A percentile compares a stretch with the other conserved stretches of the same genome.
These are phyloP conservation scores for Fragilaria radians DNA, from an alignment of 108 stramenopile species.

Conservation along the genomic window DNA sequence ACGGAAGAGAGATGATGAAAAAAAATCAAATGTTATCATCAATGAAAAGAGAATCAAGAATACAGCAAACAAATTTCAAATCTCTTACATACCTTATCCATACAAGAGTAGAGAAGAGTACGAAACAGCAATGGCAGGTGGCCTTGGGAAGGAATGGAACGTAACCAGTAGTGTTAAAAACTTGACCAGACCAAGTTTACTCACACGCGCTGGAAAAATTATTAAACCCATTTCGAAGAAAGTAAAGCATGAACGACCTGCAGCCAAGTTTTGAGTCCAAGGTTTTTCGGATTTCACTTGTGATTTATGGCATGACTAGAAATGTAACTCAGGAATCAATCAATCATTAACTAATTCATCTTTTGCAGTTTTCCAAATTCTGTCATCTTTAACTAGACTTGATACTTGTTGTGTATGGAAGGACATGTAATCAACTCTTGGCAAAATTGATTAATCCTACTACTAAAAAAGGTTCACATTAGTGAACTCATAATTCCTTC, in stretches of 20 bases:
- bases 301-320: too few relatives aligned
- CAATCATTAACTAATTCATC: too few relatives aligned
- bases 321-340: too few relatives aligned
- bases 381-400: too few relatives aligned
- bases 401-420: too few relatives aligned
- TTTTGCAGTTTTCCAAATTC: too few relatives aligned
- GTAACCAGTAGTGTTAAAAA: slow-evolving; percentile 73
- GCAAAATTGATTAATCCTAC: too few relatives aligned
- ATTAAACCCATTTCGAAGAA: slow-evolving; percentile 89
- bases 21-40: slow-evolving; percentile 83
- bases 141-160: slow-evolving; percentile 95
- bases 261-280: slow-evolving; percentile 67
- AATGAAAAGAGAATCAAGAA: slow-evolving; percentile 91
- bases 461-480: too few relatives aligned
- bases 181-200: slow-evolving; percentile 85
- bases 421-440: too few relatives aligned
- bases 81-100: slow-evolving; percentile 91
- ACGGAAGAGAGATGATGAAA: slow-evolving; percentile 69
- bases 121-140: slow-evolving; percentile 88
- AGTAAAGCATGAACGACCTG: slow-evolving; percentile 43
- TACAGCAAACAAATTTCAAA: slow-evolving; percentile 71
- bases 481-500: too few relatives aligned
- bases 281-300: too few relatives aligned
- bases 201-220: slow-evolving; percentile 85
- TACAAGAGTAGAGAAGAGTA: slow-evolving; percentile 93